A percentile compares a stretch with the other conserved stretches of the same genome.
These are phyloP conservation scores for Candida sonorensis DNA, from an alignment of 805 yeast species.

Conservation along the genomic window DNA sequence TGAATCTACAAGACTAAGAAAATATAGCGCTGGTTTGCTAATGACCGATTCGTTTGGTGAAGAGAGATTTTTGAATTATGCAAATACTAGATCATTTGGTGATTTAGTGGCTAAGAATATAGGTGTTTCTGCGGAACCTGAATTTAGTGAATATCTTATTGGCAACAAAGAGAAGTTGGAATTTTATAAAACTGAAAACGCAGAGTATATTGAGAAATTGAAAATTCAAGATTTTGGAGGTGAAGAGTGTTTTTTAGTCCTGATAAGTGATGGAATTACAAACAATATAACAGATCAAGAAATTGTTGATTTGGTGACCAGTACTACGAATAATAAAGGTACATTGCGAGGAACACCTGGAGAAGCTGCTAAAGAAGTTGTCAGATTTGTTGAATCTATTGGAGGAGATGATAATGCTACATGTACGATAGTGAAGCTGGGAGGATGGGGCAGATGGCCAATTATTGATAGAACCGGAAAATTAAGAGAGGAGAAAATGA, in stretches of 20 bases:
- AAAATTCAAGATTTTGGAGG: conserved; percentile 53
- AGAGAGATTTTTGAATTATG: conserved; percentile 68
- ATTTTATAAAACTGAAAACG: conserved; percentile 19
- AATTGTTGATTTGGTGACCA: conserved; percentile 74
- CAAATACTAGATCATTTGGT: conserved; percentile 93
- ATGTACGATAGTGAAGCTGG: conserved; percentile 68
- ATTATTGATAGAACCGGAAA: conserved; percentile 75
- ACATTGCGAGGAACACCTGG: conserved; percentile 73
- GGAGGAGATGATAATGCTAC: conserved; percentile 98
- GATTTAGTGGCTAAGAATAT: conserved; percentile 72
- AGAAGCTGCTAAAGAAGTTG: conserved; percentile 76
- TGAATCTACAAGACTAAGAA: conserved; percentile 67
- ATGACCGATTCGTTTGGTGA: conserved; percentile 92
- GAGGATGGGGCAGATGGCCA: conserved; percentile 97
- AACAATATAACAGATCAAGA: conserved; percentile 83
- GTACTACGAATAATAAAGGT: conserved; percentile 60
- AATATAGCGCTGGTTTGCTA: conserved; percentile 54
- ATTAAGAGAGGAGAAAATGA: conserved; percentile 59
- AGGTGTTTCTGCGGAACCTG: conserved; percentile 93
- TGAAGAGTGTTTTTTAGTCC: conserved; percentile 76
- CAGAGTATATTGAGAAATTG: conserved; percentile 10
- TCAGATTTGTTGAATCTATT: conserved; percentile 73
- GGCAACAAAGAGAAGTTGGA: conserved; percentile 49
- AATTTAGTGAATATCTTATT: conserved; percentile 58
- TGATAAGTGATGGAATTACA: conserved; percentile 85